Evolutionary conservation across 2,329 filamentous ascomycete genomes (phyloP).

Genomic region (Penicillium psychrosexuale): DNA sequence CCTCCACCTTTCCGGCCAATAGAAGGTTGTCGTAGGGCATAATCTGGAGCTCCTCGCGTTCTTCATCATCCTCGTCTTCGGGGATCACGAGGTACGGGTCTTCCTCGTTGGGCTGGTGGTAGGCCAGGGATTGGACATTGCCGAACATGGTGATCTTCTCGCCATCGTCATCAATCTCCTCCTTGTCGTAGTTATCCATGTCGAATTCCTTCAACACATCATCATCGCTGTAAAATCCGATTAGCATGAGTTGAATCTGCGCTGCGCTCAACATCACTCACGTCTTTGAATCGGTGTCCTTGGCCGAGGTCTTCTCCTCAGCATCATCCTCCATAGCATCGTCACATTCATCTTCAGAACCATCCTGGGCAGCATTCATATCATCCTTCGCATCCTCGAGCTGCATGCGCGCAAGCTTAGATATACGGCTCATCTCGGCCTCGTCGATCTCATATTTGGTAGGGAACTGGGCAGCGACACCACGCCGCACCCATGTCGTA

Average conservation of each 20-base stretch:
- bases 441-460: slow-evolving; percentile 73
- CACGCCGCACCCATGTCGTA: slow-evolving; percentile 71
- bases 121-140: slow-evolving; percentile 88
- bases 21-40: slow-evolving; percentile 89
- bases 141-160: slow-evolving; percentile 89
- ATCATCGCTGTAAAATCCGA: slow-evolving; percentile 53
- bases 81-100: slow-evolving; percentile 95
- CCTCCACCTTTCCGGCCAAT: slow-evolving; percentile 88
- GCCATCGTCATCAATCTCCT: slow-evolving; percentile 62
- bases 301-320: slow-evolving; percentile 22
- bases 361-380: slow-evolving; percentile 66
- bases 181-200: slow-evolving; percentile 91
- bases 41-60: slow-evolving; percentile 90
- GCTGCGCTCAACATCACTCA: slow-evolving; percentile 10
- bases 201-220: slow-evolving; percentile 95
- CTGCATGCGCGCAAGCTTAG: slow-evolving; percentile 70
- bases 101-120: slow-evolving; percentile 89
- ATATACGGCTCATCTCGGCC: slow-evolving; percentile 71
- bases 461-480: slow-evolving; percentile 72
- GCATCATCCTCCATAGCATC: slow-evolving; percentile 25
- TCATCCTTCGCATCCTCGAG: slow-evolving; percentile 90
- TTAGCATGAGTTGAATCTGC: slow-evolving; percentile 7
- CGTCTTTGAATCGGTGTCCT: slow-evolving; percentile 20
- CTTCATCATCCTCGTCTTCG: slow-evolving; percentile 76
- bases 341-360: slow-evolving; percentile 35